Evolutionary conservation across 495 filamentous ascomycete genomes (phyloP).

Genomic region (Haplographium delicatum): DNA sequence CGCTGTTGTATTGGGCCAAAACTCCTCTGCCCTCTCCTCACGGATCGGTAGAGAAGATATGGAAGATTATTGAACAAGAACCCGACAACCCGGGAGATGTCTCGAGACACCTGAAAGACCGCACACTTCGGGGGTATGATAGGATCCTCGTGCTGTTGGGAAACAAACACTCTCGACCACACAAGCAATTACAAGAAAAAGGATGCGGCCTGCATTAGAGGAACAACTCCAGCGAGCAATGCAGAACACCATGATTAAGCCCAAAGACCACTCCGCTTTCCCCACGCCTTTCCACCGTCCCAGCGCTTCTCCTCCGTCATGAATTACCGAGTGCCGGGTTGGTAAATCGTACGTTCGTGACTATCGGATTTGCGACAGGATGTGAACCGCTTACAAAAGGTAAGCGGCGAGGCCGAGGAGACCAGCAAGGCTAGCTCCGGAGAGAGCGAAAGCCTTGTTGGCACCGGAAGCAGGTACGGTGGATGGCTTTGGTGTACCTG

Average conservation of each 20-base stretch:
- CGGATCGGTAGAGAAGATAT: background rate
- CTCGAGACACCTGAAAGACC: constrained; percentile 33
- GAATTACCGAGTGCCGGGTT: constrained; percentile 22
- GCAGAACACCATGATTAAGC: constrained; percentile 31
- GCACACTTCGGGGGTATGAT: constrained; percentile 30
- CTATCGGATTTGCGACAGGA: constrained; percentile 13
- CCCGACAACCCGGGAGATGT: constrained; percentile 16
- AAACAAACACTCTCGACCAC: constrained; percentile 16
- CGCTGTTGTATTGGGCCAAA: constrained; percentile 25
- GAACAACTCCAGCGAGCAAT: constrained; percentile 35
- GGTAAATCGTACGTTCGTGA: constrained; percentile 19
- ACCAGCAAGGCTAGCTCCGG: constrained; percentile 64
- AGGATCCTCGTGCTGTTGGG: constrained; percentile 12
- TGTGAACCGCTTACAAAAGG: constrained; percentile 59
- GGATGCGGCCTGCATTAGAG: constrained; percentile 24
- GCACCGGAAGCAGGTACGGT: constrained; percentile 57
- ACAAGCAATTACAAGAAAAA: constrained; percentile 40
- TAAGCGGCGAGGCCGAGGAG: constrained; percentile 69
- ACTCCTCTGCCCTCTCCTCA: constrained; percentile 13
- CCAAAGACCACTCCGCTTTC: constrained; percentile 18
- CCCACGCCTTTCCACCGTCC: constrained; percentile 23
- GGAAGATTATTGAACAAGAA: constrained; percentile 14
- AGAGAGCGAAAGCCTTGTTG: constrained; percentile 54
- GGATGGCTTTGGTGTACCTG: constrained; percentile 26
- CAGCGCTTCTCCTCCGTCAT: constrained; percentile 34